Conservation (phyloP, 805 yeast species). For the Candida nanaspora region DNA sequence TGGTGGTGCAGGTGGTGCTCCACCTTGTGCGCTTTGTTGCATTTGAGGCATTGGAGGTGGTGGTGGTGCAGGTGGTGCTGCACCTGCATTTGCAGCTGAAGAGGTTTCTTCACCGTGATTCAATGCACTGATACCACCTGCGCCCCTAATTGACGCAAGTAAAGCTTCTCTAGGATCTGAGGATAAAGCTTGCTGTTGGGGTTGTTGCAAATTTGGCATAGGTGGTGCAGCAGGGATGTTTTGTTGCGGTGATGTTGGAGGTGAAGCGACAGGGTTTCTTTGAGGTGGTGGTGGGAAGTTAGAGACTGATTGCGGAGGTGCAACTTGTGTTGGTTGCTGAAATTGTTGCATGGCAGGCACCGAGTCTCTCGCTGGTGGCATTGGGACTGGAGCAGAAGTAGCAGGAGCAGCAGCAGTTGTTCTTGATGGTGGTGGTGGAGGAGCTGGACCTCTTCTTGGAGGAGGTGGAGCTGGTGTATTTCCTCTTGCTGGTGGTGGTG, state of each 20-base stretch:
- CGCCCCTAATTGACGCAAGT: slow-evolving; percentile 76
- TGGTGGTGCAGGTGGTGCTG: slow-evolving; percentile 21
- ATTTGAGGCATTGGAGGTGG: slow-evolving; percentile 18
- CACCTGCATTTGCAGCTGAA: slow-evolving; percentile 12
- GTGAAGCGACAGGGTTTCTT: slow-evolving; percentile 7
- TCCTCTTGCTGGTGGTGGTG: slow-evolving; percentile 1
- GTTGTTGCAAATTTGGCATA: too few relatives aligned
- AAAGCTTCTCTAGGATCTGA: slow-evolving; percentile 73
- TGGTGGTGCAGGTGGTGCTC: slow-evolving; percentile 21
- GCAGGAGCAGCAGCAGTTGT: slow-evolving; percentile 15
- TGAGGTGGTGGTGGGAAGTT: slow-evolving; percentile 10
- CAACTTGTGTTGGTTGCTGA: slow-evolving; percentile 8
- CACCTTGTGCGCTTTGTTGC: slow-evolving; percentile 14
- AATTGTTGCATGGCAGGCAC: slow-evolving; percentile 19
- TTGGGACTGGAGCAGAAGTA: slow-evolving; percentile 7
- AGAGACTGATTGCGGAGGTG: slow-evolving; percentile 10
- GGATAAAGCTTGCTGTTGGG: slow-evolving; percentile 24
- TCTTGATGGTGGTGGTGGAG: slow-evolving; percentile 22
- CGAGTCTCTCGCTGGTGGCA: slow-evolving; percentile 26
- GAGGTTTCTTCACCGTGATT: slow-evolving; percentile 15
- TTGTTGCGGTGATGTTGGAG: slow-evolving; percentile 4
- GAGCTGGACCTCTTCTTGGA: slow-evolving; percentile 15
- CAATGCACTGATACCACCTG: slow-evolving; percentile 64
- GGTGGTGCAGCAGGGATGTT: slow-evolving; percentile 17
- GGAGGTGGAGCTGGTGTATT: slow-evolving; percentile 5